Evolutionary conservation across 148 eudicot species (phyloP).

Genomic region (Fallopia convolvulus): DNA sequence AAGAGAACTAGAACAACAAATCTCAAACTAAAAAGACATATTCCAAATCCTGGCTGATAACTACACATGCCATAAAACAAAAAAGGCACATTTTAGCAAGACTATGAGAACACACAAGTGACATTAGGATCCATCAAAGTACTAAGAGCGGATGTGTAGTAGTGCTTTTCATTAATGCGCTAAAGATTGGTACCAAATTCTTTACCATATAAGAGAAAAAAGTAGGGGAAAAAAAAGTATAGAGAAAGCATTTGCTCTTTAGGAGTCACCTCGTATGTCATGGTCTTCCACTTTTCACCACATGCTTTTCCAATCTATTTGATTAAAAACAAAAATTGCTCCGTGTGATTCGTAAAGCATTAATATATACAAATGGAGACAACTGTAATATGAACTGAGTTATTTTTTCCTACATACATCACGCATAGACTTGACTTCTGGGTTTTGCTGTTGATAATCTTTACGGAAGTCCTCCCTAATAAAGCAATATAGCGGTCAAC

Average conservation of each 20-base stretch:
- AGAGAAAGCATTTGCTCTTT: not conserved
- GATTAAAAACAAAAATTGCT: not conserved
- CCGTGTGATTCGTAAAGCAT: not conserved
- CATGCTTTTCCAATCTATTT: slow-evolving; percentile 79
- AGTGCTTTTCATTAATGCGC: not conserved
- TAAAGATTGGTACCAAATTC: not conserved
- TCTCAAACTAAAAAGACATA: not conserved
- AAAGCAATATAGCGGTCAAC: not conserved
- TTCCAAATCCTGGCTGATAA: not conserved
- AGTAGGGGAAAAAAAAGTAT: not conserved
- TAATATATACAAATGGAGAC: not conserved
- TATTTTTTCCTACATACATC: slow-evolving; percentile 37
- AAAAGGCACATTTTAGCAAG: not conserved
- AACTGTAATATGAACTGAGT: not conserved
- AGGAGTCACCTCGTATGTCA: slow-evolving; percentile 73
- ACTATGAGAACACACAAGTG: not conserved
- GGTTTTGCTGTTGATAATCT: slow-evolving; percentile 69
- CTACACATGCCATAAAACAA: not conserved
- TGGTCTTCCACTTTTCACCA: slow-evolving; percentile 88
- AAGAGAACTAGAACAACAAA: not conserved
- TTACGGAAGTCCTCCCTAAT: slow-evolving; percentile 85
- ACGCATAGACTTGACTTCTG: slow-evolving; percentile 70
- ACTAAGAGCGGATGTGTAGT: not conserved
- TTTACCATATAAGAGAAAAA: not conserved
- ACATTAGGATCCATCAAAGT: not conserved